phyloP scores from a whole-genome alignment of 1,284 basidiomycete genomes.

The Ceratobasidium theobromae region DNA sequence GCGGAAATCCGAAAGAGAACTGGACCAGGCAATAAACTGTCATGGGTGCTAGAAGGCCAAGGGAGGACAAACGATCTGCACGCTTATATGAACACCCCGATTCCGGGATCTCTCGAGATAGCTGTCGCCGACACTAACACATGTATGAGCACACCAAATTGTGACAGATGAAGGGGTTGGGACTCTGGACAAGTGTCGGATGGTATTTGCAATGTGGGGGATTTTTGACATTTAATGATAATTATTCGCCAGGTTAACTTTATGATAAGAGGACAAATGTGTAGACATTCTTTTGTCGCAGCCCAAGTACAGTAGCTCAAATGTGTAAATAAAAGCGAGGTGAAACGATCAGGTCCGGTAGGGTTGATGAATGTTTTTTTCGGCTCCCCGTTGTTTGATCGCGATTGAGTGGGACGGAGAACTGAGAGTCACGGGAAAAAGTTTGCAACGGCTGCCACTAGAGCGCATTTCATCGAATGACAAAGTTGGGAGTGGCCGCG shows the following conservation, averaged over 20 bases:
- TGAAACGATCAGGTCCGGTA: not conserved
- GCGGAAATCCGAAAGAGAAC: not conserved
- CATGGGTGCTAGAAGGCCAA: not conserved
- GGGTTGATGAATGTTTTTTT: not conserved
- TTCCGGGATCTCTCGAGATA: too few species aligned
- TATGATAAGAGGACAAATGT: not conserved
- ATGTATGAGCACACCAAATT: not conserved
- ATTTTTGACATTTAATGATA: not conserved
- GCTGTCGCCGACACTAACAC: not conserved
- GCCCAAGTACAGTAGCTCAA: not conserved
- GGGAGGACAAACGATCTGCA: not conserved
- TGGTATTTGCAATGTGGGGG: too few species aligned
- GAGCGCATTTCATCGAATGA: conserved; percentile 26
- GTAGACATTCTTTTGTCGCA: not conserved
- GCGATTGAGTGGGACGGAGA: not conserved
- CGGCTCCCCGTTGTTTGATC: not conserved
- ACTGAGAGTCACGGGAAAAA: conserved; percentile 5
- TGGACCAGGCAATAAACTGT: not conserved
- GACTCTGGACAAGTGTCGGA: too few species aligned
- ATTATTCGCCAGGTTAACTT: not conserved
- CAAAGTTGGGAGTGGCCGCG: conserved; percentile 7
- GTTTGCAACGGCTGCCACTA: conserved; percentile 24
- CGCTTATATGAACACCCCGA: not conserved
- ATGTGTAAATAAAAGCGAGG: not conserved
- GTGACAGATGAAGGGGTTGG: too few species aligned